Conservation (phyloP, 2,329 filamentous ascomycete genomes). For the Paradendryphiella salina region DNA sequence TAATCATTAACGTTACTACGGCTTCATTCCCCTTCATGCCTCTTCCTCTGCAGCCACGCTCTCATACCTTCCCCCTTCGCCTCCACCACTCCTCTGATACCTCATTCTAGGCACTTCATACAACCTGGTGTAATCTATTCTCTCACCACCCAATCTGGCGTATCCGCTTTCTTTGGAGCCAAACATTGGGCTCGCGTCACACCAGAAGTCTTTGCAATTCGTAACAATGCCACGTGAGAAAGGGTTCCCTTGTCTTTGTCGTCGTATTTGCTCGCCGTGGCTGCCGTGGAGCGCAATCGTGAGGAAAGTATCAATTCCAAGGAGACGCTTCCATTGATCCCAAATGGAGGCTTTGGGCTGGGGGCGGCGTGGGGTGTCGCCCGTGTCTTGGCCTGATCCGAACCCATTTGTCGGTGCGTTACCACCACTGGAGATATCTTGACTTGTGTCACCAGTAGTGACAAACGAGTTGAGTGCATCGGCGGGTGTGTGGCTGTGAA, state of each 20-base stretch:
- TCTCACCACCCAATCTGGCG: constrained; percentile 75
- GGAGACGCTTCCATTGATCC: constrained; percentile 77
- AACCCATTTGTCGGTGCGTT: constrained; percentile 57
- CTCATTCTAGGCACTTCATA: constrained; percentile 82
- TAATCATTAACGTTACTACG: constrained; percentile 8
- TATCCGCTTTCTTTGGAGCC: constrained; percentile 72
- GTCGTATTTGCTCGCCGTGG: constrained; percentile 48
- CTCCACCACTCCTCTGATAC: constrained; percentile 49
- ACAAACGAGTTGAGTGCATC: constrained; percentile 72
- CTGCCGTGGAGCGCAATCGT: constrained; percentile 82
- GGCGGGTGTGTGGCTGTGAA: constrained; percentile 59
- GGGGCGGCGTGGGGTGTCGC: constrained; percentile 38
- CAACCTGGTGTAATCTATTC: constrained; percentile 83
- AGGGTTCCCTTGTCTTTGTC: constrained; percentile 67
- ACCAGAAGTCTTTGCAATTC: constrained; percentile 97
- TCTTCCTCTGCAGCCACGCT: constrained; percentile 52
- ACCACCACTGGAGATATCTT: constrained; percentile 55
- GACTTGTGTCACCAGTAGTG: constrained; percentile 67
- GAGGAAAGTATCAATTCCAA: constrained; percentile 92
- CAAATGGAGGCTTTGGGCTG: constrained; percentile 69
- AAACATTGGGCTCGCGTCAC: constrained; percentile 82
- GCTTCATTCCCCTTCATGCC: constrained; percentile 13
- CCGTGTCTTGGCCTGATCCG: constrained; percentile 61
- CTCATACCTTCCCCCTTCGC: constrained; percentile 59
- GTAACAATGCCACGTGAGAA: constrained; percentile 81